A percentile compares a stretch with the other conserved stretches of the same genome.
Evolutionary conservation across 2,329 filamentous ascomycete genomes (phyloP).

Genomic region (Fusarium neocosmosporiellum): DNA sequence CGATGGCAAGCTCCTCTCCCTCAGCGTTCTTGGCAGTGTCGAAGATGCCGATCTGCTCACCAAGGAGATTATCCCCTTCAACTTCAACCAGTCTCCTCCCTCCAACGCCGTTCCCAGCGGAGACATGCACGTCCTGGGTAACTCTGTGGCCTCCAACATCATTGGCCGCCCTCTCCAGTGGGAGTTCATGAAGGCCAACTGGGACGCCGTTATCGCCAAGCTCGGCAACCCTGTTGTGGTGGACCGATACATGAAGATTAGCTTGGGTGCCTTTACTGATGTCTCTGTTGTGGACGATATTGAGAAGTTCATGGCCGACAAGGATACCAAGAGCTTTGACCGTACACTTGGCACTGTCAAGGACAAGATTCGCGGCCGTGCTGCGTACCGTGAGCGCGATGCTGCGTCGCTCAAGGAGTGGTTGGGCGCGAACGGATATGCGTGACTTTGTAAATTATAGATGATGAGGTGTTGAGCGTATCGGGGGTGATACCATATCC

Average conservation of each 20-base stretch:
- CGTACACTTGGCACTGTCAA: constrained; percentile 86
- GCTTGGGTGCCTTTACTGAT: constrained; percentile 82
- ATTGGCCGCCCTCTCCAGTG: constrained; percentile 81
- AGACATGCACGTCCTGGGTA: constrained; percentile 87
- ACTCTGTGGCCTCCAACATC: constrained; percentile 77
- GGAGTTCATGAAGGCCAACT: constrained; percentile 87
- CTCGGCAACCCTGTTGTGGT: constrained; percentile 87
- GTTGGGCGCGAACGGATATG: constrained; percentile 68
- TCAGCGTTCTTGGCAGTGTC: constrained; percentile 80
- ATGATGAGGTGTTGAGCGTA: constrained; percentile 6
- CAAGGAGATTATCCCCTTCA: constrained; percentile 76
- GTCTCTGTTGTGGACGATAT: constrained; percentile 79
- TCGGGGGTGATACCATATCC: neutral
- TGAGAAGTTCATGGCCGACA: constrained; percentile 83
- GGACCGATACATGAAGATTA: constrained; percentile 86
- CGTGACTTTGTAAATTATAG: constrained; percentile 49
- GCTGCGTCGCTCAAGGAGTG: constrained; percentile 79
- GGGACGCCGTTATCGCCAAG: constrained; percentile 77
- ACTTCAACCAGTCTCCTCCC: constrained; percentile 74
- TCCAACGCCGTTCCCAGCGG: constrained; percentile 79
- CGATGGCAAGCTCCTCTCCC: constrained; percentile 89
- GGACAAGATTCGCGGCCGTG: constrained; percentile 86
- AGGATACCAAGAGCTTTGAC: constrained; percentile 88
- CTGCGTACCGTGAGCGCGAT: constrained; percentile 85
- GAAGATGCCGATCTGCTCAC: constrained; percentile 75